Evolutionary conservation across 805 yeast genomes (phyloP).

Genomic region (Yarrowia sp.): DNA sequence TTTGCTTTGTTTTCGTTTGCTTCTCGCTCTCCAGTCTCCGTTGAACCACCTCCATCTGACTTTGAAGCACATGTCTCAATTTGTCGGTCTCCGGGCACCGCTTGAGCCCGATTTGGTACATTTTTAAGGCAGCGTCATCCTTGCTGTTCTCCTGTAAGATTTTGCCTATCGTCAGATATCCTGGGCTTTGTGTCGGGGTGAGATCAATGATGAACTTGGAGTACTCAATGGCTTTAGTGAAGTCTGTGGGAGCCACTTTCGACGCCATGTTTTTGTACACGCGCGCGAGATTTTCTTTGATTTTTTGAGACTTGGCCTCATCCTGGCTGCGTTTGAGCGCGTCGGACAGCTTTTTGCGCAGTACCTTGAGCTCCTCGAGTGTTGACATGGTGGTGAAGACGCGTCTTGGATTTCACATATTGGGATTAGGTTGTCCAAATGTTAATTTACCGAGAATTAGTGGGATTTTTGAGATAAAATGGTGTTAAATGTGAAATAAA

Average conservation of each 20-base stretch:
- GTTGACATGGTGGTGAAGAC: constrained; percentile 5
- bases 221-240: constrained; percentile 17
- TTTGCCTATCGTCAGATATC: constrained; percentile 20
- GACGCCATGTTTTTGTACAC: constrained; percentile 11
- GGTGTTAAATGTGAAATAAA: too few relatives aligned
- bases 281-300: constrained; percentile 5
- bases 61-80: not conserved
- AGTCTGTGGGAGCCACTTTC: not conserved
- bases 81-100: not conserved
- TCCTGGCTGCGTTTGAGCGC: constrained; percentile 3
- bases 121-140: constrained; percentile 12
- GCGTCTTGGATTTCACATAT: not conserved
- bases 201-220: constrained; percentile 8
- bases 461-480: too few relatives aligned
- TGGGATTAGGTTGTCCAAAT: not conserved
- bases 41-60: not conserved
- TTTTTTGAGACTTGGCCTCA: not conserved
- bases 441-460: too few relatives aligned
- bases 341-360: constrained; percentile 7
- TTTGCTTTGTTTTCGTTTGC: not conserved
- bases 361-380: constrained; percentile 6
- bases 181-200: not conserved
- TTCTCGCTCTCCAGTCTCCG: not conserved
- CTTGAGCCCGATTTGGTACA: constrained; percentile 12
- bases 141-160: constrained; percentile 14